A percentile compares a stretch with the other conserved stretches of the same genome.
Evolutionary conservation across 2,329 filamentous ascomycete genomes (phyloP).

Genomic region (Teratosphaeria nubilosa): DNA sequence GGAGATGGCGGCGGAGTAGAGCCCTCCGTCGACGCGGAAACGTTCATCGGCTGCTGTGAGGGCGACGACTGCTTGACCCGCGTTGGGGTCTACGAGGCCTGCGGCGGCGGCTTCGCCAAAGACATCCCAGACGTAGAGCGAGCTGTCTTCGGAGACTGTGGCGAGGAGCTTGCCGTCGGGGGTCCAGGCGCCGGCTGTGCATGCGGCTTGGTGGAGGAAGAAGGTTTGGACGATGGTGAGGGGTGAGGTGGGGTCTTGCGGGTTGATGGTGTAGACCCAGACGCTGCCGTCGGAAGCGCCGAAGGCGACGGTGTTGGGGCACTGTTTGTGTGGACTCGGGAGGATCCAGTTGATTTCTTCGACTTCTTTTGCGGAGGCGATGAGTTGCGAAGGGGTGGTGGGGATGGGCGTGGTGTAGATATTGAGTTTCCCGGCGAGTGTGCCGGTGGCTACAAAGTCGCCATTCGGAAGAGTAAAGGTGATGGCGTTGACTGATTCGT

Average conservation of each 20-base stretch:
- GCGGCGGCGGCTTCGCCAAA: conserved; percentile 67
- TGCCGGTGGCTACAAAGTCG: conserved; percentile 76
- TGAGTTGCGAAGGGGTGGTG: conserved; percentile 37
- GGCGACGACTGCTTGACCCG: conserved; percentile 56
- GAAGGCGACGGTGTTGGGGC: conserved; percentile 74
- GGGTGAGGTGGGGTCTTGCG: conserved; percentile 48
- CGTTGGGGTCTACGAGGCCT: conserved; percentile 43
- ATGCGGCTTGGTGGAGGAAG: conserved; percentile 77
- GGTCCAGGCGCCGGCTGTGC: conserved; percentile 86
- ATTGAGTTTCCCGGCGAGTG: conserved; percentile 73
- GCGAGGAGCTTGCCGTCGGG: conserved; percentile 76
- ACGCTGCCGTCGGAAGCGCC: conserved; percentile 86
- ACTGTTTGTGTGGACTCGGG: conserved; percentile 59
- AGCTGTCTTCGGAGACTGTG: conserved; percentile 80
- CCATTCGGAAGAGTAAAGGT: conserved; percentile 75
- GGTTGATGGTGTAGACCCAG: conserved; percentile 87
- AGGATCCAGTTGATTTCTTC: conserved; percentile 89
- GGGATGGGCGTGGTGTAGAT: conserved; percentile 32
- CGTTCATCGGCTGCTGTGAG: conserved; percentile 76
- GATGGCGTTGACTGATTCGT: conserved; percentile 80
- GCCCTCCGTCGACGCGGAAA: conserved; percentile 81
- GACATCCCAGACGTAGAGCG: conserved; percentile 85
- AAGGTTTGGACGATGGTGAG: conserved; percentile 82
- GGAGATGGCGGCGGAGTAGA: conserved; percentile 79
- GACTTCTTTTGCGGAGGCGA: conserved; percentile 77